Conservation (phyloP, 441 rosid species). For the Hypseocharis bilobata region DNA sequence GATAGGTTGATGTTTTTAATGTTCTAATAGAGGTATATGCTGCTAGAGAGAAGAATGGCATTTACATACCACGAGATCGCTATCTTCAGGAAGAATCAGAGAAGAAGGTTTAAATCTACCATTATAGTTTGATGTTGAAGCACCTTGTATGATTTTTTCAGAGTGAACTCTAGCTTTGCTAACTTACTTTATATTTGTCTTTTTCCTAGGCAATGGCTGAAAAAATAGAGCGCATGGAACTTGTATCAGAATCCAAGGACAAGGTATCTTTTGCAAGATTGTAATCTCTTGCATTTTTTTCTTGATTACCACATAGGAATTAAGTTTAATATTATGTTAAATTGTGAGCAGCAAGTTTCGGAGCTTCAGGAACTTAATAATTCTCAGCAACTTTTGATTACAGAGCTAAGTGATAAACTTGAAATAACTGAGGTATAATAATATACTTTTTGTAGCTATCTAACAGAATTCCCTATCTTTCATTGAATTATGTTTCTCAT, state of each 20-base stretch:
- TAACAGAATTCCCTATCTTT: too few species aligned
- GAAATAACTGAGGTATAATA: slow-evolving; percentile 25
- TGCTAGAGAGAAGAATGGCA: slow-evolving; percentile 95
- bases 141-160: slow-evolving; percentile 12
- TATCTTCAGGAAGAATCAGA: slow-evolving; percentile 88
- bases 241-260: slow-evolving; percentile 69
- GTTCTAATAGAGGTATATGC: slow-evolving; percentile 73
- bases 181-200: slow-evolving; percentile 13
- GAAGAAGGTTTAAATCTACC: slow-evolving; percentile 56
- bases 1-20: not conserved
- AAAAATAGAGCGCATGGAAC: slow-evolving; percentile 89
- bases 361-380: slow-evolving; percentile 24
- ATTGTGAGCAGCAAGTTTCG: slow-evolving; percentile 21
- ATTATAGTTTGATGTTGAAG: not conserved
- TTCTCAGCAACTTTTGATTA: slow-evolving; percentile 23
- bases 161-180: not conserved
- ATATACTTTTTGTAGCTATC: too few species aligned
- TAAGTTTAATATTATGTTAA: slow-evolving; percentile 6
- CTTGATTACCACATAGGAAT: not conserved
- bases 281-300: not conserved
- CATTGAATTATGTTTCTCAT: too few species aligned
- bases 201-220: slow-evolving; percentile 80
- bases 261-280: slow-evolving; percentile 36
- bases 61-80: slow-evolving; percentile 86
- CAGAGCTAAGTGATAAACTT: slow-evolving; percentile 22